A percentile compares a stretch with the other conserved stretches of the same genome.
Evolutionary conservation across 345 rosid species (phyloP).

Genomic region (Kernera saxatilis): DNA sequence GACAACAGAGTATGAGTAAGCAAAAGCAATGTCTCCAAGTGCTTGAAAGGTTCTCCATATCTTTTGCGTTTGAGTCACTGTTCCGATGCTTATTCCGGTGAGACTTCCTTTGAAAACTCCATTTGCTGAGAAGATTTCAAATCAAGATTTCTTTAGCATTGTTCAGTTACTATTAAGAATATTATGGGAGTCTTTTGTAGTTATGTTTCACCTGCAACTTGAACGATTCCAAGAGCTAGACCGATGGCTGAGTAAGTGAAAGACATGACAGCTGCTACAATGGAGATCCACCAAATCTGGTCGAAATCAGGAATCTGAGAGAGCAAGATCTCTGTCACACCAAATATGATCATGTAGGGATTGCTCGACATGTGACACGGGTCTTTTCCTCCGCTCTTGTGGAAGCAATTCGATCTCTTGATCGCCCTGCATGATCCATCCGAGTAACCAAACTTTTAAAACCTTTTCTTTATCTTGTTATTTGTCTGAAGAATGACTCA

Average conservation of each 20-base stretch:
- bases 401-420: conserved; percentile 72
- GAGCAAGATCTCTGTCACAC: conserved; percentile 53
- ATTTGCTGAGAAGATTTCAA: conserved; percentile 30
- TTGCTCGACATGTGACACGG: conserved; percentile 65
- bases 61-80: conserved; percentile 63
- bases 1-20: conserved; percentile 70
- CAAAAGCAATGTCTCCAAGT: conserved; percentile 83
- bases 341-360: conserved; percentile 74
- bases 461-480: background rate
- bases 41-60: conserved; percentile 81
- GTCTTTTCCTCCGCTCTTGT: conserved; percentile 50
- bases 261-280: conserved; percentile 89
- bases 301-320: conserved; percentile 84
- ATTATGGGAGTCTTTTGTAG: background rate
- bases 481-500: background rate
- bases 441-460: background rate
- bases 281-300: conserved; percentile 89
- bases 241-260: conserved; percentile 93
- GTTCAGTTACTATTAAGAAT: background rate
- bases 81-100: conserved; percentile 64
- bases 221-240: conserved; percentile 69
- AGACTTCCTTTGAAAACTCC: conserved; percentile 61
- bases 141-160: background rate
- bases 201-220: conserved; percentile 46
- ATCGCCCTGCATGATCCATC: conserved; percentile 53